Base-by-base conservation (phyloP, 306 rosid species). In the Elaeagnus macrophylla region DNA sequence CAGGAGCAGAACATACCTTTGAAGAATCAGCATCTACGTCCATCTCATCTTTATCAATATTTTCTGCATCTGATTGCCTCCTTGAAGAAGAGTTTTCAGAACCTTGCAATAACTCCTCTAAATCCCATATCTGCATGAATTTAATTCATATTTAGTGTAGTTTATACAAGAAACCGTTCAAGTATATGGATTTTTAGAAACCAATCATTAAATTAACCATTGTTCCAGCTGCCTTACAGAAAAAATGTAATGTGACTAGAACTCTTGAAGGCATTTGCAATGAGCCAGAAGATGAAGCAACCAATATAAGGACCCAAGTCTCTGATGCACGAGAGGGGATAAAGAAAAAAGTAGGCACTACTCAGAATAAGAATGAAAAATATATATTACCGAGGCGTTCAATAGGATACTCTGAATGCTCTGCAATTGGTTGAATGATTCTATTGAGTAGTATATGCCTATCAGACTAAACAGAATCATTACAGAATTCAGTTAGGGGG, bases 381-480 rank as follows among this genome's bases (percentile, higher is more conserved):
- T n/a, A 71, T 46, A 51, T 39, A 60, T 80, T 77, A 89, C 97
- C 97, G n/a, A 89, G 94, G 48, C 88, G 67, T 66, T 89, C 97
- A 57, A 89, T 65, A 3, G 97, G 95, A 71, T 73, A 79, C 47
- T 86, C 90, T 9, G 90, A 86, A 77, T 89, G 95, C 73, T 86
- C 94, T 5, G 95, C 94, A 62, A 89, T 89, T 35, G 95, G 97
- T 68, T 85, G 94, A 68, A 89, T 81, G 56, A 86, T 42, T 72
- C 80, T 83, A 79, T 86, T 89, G 8, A 95, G 97, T 59, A 89
- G n/a, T n/a, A 77, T 77, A 89, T 76, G 66, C 87, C 95, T 20
- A 89, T 77, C 66, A 89, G 62, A 71, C 95, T 89, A 51, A 46
- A 12, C 15, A 37, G 37, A 10, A 47, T n/a, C n/a, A n/a, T n/a